Conservation (phyloP, 331 rosid species). For the Dryas integrifolia region DNA sequence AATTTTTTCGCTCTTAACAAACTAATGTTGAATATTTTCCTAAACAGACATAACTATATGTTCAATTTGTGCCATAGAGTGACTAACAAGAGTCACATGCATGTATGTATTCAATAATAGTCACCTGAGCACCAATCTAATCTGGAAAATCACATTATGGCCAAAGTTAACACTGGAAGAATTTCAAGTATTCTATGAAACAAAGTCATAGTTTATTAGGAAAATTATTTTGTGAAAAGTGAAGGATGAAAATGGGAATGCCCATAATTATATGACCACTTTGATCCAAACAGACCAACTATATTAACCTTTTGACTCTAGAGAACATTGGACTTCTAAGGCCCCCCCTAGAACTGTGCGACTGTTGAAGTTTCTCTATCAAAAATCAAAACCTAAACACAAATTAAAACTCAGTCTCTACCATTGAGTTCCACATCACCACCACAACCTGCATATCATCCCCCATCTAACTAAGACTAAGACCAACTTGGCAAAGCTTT, state of each 20-base stretch:
- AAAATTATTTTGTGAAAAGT: constrained; percentile 1
- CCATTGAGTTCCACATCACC: constrained; percentile 25
- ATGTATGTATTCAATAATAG: neutral
- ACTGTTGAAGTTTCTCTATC: constrained; percentile 25
- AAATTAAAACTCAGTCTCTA: constrained; percentile 25
- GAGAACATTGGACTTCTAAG: neutral
- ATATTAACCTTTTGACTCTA: neutral
- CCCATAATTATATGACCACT: neutral
- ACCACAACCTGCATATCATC: constrained; percentile 20
- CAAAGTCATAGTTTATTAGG: neutral
- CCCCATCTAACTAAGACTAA: constrained; percentile 43
- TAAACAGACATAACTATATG: neutral
- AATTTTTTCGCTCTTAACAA: no score
- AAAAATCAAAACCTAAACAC: constrained; percentile 29
- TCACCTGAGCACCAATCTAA: neutral
- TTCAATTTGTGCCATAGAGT: neutral
- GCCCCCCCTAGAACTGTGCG: neutral
- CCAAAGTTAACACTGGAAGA: neutral
- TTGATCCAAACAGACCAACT: neutral
- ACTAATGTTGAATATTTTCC: neutral
- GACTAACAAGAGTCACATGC: neutral
- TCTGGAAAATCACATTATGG: neutral
- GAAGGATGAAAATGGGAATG: neutral
- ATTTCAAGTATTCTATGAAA: neutral
- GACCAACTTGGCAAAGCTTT: constrained; percentile 57